phyloP scores from a whole-genome alignment of 768 basidiomycete species.

The Sporobolomyces phaffii region DNA sequence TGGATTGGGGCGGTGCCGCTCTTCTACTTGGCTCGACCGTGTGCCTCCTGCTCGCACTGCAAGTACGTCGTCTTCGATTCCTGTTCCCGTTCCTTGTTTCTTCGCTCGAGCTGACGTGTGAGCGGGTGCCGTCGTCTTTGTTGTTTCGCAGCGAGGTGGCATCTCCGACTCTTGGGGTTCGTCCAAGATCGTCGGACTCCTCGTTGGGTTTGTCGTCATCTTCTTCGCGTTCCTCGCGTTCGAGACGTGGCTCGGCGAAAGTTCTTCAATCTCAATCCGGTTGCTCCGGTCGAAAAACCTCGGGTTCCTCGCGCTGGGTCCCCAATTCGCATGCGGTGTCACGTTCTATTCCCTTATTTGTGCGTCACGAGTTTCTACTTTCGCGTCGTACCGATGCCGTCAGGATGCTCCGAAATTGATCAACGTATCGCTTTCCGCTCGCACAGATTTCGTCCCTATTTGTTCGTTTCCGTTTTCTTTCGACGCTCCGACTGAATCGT shows the following conservation, averaged over 20 bases:
- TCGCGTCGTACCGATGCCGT: too few species aligned
- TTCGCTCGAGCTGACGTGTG: not conserved
- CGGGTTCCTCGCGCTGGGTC: not conserved
- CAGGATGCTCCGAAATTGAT: too few species aligned
- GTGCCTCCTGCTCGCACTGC: constrained; percentile 31
- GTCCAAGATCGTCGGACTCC: constrained; percentile 21
- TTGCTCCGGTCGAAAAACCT: constrained; percentile 5
- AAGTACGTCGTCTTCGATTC: not conserved
- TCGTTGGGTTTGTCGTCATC: constrained; percentile 29
- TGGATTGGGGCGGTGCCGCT: constrained; percentile 27
- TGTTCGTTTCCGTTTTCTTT: constrained; percentile 1
- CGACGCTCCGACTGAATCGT: too few species aligned
- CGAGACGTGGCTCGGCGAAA: constrained; percentile 24
- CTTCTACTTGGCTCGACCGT: constrained; percentile 24
- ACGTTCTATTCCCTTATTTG: constrained; percentile 15
- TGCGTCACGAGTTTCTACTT: too few species aligned
- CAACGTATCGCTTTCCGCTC: not conserved
- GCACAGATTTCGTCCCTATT: constrained; percentile 9
- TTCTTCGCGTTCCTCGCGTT: constrained; percentile 18
- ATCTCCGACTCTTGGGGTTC: constrained; percentile 16
- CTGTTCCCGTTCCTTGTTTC: too few species aligned
- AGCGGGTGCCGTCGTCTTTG: not conserved
- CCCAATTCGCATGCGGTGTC: constrained; percentile 23
- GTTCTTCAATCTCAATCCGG: constrained; percentile 25
- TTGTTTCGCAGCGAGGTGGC: constrained; percentile 20